Base-by-base conservation (phyloP, 805 yeast species). In the Candida pseudoglaebosa region DNA sequence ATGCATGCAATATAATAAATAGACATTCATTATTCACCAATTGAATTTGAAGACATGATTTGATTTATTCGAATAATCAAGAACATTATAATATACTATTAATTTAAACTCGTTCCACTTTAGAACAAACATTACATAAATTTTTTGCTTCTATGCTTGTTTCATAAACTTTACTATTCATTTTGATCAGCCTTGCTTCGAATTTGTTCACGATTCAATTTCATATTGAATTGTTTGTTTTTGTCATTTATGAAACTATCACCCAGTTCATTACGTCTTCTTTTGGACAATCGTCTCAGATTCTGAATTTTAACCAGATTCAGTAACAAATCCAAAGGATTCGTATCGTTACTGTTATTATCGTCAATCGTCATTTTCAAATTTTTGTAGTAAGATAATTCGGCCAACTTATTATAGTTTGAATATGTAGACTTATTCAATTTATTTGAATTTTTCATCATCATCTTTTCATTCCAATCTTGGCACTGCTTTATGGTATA, bases 161-260 rank as follows among this genome's bases (percentile, higher is more conserved):
- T n/a, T n/a, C n/a, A n/a, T n/a, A n/a, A n/a, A n/a, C n/a, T n/a
- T n/a, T n/a, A n/a, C n/a, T n/a, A n/a, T n/a, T n/a, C n/a, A n/a
- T n/a, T n/a, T n/a, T n/a, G n/a, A n/a, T n/a, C n/a, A n/a, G n/a
- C n/a, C n/a, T n/a, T n/a, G 26, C 12, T 8, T 8, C 26, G 26
- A n/a, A 10, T 26, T 10, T 10, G 15, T 15, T 26, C 29, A 10
- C 89, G 64, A 32, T 74, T 58, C 46, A 85, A 62, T 51, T 85
- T 84, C 53, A 73, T 75, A 59, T 84, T 85, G 59, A 84, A 85
- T 48, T 82, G 81, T 53, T 72, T 75, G 65, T 85, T 85, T 57
- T 80, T 81, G 46, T 80, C 87, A 53, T 82, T 84, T 53, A 85
- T 77, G 56, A 62, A 73, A 20, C 73, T 65, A 4, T 62, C 65